A percentile compares a stretch with the other conserved stretches of the same genome.
Conservation (phyloP, 148 eudicot species). For the Rhododendron griersonianum region DNA sequence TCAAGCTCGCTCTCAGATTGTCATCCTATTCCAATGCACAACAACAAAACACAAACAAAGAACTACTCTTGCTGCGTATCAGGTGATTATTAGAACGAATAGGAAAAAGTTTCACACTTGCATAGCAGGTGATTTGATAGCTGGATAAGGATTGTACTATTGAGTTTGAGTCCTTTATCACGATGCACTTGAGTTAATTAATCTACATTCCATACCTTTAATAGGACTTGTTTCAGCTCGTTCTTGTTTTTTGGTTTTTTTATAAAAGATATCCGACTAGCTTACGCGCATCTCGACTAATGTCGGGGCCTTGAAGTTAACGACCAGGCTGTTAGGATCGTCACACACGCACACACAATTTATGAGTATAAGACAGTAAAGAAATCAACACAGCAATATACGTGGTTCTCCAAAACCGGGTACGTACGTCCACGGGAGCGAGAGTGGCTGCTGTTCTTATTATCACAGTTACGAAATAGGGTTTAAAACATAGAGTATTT, state of each 20-base stretch:
- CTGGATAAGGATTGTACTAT: too few species aligned
- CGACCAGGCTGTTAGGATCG: too few species aligned
- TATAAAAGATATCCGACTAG: neutral
- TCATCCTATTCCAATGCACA: neutral
- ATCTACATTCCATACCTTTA: neutral
- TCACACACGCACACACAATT: too few species aligned
- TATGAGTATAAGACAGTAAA: too few species aligned
- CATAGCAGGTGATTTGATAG: neutral
- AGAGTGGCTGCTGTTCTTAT: too few species aligned
- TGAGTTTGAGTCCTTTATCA: neutral
- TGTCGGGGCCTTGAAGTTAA: neutral
- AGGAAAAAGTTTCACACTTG: neutral
- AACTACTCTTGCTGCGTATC: neutral
- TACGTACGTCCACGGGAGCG: too few species aligned
- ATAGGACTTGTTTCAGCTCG: neutral
- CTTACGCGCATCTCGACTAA: neutral
- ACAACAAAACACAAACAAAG: neutral
- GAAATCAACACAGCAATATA: too few species aligned
- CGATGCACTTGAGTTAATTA: neutral
- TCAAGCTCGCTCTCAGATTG: neutral
- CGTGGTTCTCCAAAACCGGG: too few species aligned
- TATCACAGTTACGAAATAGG: too few species aligned
- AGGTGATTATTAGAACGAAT: neutral
- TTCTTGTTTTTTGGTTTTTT: too few species aligned
- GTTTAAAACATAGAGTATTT: too few species aligned